These are phyloP conservation scores for Ceriops tagal DNA, from an alignment of 345 rosid genomes.

Conservation along the genomic window DNA sequence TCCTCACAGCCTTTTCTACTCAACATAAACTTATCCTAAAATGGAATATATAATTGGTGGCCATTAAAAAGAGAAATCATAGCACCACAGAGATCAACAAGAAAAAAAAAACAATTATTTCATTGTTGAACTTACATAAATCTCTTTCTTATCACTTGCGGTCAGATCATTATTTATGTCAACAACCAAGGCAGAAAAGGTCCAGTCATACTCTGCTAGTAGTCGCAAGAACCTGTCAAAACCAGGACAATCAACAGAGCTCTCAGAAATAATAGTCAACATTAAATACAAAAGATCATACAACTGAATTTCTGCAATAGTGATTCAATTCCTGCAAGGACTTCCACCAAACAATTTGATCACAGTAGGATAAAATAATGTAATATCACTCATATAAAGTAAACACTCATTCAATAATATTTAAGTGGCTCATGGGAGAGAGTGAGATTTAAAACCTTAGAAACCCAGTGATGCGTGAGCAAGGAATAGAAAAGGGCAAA, in stretches of 20 bases:
- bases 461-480: constrained; percentile 80
- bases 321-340: too few species aligned
- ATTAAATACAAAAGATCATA: not conserved
- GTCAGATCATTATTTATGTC: constrained; percentile 79
- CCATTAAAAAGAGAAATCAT: not conserved
- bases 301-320: too few species aligned
- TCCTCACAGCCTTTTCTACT: constrained; percentile 59
- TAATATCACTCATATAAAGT: not conserved
- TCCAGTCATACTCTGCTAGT: constrained; percentile 78
- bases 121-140: constrained; percentile 50
- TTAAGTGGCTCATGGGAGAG: not conserved
- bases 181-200: constrained; percentile 70
- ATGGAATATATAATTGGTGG: constrained; percentile 9
- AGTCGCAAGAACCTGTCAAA: constrained; percentile 72
- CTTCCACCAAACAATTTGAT: too few species aligned
- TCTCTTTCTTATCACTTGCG: constrained; percentile 63
- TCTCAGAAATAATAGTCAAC: not conserved
- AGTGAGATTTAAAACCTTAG: constrained; percentile 51
- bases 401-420: not conserved
- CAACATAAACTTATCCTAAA: constrained; percentile 61
- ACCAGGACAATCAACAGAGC: not conserved
- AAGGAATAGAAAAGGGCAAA: constrained; percentile 72
- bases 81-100: constrained; percentile 3
- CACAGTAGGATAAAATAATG: too few species aligned
- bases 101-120: constrained; percentile 8